Conservation (phyloP, 495 filamentous ascomycete species). For the Hypoxylon intermedium region DNA sequence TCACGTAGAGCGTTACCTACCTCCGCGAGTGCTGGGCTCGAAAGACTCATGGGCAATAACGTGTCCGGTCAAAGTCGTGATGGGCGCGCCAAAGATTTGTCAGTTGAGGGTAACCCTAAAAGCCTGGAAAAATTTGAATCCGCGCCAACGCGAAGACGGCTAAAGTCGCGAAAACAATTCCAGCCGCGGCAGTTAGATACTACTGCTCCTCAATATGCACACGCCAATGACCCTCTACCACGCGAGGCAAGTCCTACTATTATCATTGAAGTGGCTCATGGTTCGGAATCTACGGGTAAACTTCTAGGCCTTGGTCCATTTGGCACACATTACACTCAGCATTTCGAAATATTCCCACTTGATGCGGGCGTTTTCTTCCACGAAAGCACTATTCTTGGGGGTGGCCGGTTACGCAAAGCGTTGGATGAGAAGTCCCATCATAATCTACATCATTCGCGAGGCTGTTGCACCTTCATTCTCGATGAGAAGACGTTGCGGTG, state of each 20-base stretch:
- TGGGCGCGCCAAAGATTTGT: constrained; percentile 15
- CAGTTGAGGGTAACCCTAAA: constrained; percentile 37
- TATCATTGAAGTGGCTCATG: constrained; percentile 25
- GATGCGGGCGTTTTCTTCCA: constrained; percentile 76
- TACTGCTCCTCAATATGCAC: constrained; percentile 55
- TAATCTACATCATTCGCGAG: constrained; percentile 38
- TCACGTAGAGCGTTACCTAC: constrained; percentile 40
- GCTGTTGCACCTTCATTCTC: constrained; percentile 48
- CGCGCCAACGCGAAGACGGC: constrained; percentile 34
- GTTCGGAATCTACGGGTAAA: constrained; percentile 46
- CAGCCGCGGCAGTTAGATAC: constrained; percentile 61
- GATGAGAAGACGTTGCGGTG: constrained; percentile 64
- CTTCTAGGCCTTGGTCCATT: constrained; percentile 64
- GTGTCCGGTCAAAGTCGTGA: constrained; percentile 24
- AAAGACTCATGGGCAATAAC: constrained; percentile 36
- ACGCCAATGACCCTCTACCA: constrained; percentile 58
- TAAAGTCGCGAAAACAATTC: constrained; percentile 54
- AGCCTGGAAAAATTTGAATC: constrained; percentile 37
- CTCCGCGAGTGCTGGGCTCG: constrained; percentile 32
- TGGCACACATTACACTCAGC: constrained; percentile 71
- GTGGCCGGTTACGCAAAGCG: constrained; percentile 66
- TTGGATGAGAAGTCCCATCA: constrained; percentile 46
- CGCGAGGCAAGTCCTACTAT: constrained; percentile 26
- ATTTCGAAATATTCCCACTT: constrained; percentile 77
- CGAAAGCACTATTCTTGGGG: constrained; percentile 76